phyloP scores from a whole-genome alignment of 305 asterid species.

The Fraxinus latifolia region DNA sequence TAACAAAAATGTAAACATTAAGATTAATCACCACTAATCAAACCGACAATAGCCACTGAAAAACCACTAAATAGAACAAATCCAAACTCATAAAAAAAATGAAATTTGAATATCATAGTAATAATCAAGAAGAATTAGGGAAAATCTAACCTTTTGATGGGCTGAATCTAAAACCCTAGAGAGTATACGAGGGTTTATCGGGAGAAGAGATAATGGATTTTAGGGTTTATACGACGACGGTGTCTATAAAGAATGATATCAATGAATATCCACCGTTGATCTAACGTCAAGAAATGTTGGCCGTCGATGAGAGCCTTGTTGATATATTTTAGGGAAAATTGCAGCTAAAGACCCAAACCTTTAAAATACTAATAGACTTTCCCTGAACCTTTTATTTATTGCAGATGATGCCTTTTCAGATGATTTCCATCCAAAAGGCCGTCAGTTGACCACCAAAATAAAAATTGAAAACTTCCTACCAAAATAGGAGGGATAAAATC shows the following conservation, averaged over 20 bases:
- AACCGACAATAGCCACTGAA: neutral
- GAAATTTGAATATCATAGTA: neutral
- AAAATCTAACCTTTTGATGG: conserved; percentile 18
- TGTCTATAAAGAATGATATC: neutral
- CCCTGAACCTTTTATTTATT: too few species aligned
- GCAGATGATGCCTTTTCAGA: too few species aligned
- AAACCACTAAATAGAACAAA: neutral
- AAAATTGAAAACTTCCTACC: too few species aligned
- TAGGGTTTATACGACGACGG: neutral
- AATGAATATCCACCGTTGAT: conserved; percentile 1
- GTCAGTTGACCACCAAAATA: too few species aligned
- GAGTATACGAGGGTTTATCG: conserved; percentile 25
- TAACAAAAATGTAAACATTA: neutral
- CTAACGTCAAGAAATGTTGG: neutral
- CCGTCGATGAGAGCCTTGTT: conserved; percentile 8
- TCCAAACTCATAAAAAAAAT: neutral
- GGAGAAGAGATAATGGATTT: neutral
- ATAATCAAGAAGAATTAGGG: neutral
- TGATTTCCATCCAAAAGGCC: too few species aligned
- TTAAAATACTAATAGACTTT: neutral
- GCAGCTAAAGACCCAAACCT: neutral
- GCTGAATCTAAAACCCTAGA: conserved; percentile 31
- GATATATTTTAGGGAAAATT: neutral
- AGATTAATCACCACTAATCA: neutral
- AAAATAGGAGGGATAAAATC: too few species aligned